phyloP scores from a whole-genome alignment of 352 stramenopile genomes.

The Phytophthora tubulina region DNA sequence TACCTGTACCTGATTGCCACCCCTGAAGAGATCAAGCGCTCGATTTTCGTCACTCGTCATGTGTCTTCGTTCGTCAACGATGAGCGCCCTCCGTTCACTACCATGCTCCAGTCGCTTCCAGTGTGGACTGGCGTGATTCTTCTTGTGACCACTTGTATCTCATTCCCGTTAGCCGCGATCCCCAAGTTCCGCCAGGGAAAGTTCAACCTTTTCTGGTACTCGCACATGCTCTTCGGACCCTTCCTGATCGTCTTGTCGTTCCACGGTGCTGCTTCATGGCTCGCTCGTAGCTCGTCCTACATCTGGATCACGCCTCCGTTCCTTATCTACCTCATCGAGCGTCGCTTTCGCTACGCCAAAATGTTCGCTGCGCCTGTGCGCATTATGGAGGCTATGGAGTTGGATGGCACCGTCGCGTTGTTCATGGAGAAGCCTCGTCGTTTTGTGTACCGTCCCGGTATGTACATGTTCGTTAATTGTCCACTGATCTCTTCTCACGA shows the following conservation, averaged over 20 bases:
- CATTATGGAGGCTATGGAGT: conserved; percentile 73
- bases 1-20: conserved; percentile 76
- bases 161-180: conserved; percentile 75
- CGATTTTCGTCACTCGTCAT: conserved; percentile 67
- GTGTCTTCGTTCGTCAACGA: conserved; percentile 61
- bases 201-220: conserved; percentile 88
- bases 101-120: conserved; percentile 74
- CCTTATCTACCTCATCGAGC: conserved; percentile 75
- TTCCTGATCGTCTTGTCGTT: conserved; percentile 76
- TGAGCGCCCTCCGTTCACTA: conserved; percentile 66
- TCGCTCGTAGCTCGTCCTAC: conserved; percentile 65
- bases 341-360: conserved; percentile 77
- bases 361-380: conserved; percentile 70
- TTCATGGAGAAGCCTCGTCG: conserved; percentile 82
- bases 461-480: conserved; percentile 92
- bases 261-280: conserved; percentile 74
- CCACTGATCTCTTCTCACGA: conserved; percentile 82
- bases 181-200: conserved; percentile 77
- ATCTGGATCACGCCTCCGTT: conserved; percentile 75
- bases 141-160: conserved; percentile 71
- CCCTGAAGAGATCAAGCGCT: conserved; percentile 62
- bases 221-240: conserved; percentile 80
- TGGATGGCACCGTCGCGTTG: conserved; percentile 74
- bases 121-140: conserved; percentile 79
- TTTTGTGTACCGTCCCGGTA: conserved; percentile 80